Base-by-base conservation (phyloP, 2,329 filamentous ascomycete species). In the Botryotinia narcissicola region DNA sequence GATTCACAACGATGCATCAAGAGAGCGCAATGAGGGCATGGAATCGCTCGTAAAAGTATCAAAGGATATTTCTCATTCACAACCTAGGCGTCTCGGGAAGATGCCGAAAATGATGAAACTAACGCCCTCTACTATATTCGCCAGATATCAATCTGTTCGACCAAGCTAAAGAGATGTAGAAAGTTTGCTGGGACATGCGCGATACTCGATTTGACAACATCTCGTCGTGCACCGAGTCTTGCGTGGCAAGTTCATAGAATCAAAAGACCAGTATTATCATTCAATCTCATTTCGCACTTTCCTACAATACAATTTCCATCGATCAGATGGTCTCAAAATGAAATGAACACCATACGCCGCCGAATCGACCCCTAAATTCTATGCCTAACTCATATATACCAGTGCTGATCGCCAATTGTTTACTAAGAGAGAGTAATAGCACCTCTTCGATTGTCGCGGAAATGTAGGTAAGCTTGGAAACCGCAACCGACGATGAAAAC, bases 401-500 rank as follows among this genome's bases (percentile, higher is more conserved):
- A 60, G 71, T 68, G n/a, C 35, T 37, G 32, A 72, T 72, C 16
- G 35, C 57, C 12, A 63, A 25, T 62, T 46, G 18, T 60, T 60
- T n/a, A 48, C 32, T 78, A 81, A 54, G 79, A 87, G 81, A 97
- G 86, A 74, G 92, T 90, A 84, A 97, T 97, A 75, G 93, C 92
- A 76, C 95, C 95, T 81, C 92, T 88, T 83, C 93, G 88, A 83
- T 90, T 94, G 83, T 95, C 92, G 83, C 94, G 91, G 79, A 93
- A 84, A 83, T 98, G 94, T 75, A 98, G 87, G 80, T 92, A 89
- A 76, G 94, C 95, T 83, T 98, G 95, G 78, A 95, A 89, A 73
- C 92, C 93, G 84, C 95, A 98, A 85, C 97, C 98, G 69, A 97
- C 87, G 73, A 98, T 88, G 86, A 98, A 98, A 29, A 87, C 90